These are phyloP conservation scores for Fragilariopsis cylindrus DNA, from an alignment of 108 stramenopile genomes.

Conservation along the genomic window DNA sequence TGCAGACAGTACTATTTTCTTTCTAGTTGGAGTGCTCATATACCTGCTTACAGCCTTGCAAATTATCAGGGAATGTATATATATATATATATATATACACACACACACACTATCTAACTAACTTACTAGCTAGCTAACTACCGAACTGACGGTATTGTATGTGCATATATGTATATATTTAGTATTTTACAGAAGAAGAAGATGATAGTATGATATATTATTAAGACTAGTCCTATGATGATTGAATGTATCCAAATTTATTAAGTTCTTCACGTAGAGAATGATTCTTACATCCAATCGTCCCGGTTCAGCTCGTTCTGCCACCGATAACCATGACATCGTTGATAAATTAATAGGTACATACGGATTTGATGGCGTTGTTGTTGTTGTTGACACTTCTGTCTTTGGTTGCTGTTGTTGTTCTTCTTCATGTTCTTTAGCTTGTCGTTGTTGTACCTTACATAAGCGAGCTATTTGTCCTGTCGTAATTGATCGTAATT, in stretches of 20 bases:
- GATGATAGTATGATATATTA: no score
- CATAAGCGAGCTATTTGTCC: conserved; percentile 25
- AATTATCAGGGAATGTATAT: no score
- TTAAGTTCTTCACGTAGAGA: conserved; percentile 17
- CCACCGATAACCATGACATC: background rate
- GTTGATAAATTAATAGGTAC: conserved; percentile 12
- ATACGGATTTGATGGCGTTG: background rate
- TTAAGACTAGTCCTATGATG: background rate
- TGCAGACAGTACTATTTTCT: no score
- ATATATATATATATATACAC: no score
- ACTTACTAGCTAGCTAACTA: no score
- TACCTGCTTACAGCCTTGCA: no score
- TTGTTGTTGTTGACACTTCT: background rate
- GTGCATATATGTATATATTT: no score
- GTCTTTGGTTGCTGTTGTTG: conserved; percentile 1
- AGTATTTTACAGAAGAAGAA: no score
- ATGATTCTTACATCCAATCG: conserved; percentile 23
- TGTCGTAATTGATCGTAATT: conserved; percentile 10
- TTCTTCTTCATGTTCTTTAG: background rate
- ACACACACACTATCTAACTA: no score
- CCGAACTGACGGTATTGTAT: no score
- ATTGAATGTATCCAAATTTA: background rate
- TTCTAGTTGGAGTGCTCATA: no score
- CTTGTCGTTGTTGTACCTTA: conserved; percentile 7
- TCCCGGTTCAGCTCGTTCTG: conserved; percentile 16